A percentile compares a stretch with the other conserved stretches of the same genome.
Conservation (phyloP, 2,329 filamentous ascomycete genomes). For the Colletotrichum australisinense region DNA sequence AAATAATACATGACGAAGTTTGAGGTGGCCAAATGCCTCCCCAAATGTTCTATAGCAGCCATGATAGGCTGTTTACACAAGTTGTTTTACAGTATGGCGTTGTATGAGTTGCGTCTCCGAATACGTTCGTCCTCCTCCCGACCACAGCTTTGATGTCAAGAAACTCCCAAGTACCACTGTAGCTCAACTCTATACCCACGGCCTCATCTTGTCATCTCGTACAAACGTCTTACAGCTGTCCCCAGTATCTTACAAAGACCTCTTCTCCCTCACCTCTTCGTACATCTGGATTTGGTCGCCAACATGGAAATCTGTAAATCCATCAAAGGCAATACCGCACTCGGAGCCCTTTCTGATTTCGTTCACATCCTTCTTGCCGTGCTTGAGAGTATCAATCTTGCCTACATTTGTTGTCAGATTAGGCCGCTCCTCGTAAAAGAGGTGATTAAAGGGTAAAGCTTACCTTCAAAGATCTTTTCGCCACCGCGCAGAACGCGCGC, state of each 20-base stretch:
- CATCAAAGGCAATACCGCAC: constrained; percentile 88
- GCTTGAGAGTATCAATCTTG: constrained; percentile 83
- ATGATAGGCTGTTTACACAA: constrained; percentile 1
- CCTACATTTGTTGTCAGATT: constrained; percentile 62
- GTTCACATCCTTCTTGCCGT: constrained; percentile 89
- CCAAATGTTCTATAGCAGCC: constrained; percentile 2
- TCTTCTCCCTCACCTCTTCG: constrained; percentile 81
- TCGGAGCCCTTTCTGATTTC: constrained; percentile 95
- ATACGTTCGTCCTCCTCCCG: not conserved
- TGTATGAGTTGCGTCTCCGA: not conserved
- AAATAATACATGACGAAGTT: not conserved
- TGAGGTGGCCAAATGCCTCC: not conserved
- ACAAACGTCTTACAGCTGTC: not conserved
- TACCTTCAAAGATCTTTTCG: constrained; percentile 84
- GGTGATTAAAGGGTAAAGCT: constrained; percentile 49
- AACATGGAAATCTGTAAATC: constrained; percentile 80
- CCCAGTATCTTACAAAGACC: constrained; percentile 57
- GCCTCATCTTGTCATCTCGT: not conserved
- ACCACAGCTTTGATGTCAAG: not conserved
- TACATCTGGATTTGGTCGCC: constrained; percentile 92
- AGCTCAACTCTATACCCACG: not conserved
- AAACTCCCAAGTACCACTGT: not conserved
- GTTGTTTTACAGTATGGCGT: constrained; percentile 17
- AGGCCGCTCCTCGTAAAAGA: not conserved
- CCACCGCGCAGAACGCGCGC: constrained; percentile 79